Conservation (phyloP, 2,329 filamentous ascomycete species). For the Rhinocladiella mackenziei region DNA sequence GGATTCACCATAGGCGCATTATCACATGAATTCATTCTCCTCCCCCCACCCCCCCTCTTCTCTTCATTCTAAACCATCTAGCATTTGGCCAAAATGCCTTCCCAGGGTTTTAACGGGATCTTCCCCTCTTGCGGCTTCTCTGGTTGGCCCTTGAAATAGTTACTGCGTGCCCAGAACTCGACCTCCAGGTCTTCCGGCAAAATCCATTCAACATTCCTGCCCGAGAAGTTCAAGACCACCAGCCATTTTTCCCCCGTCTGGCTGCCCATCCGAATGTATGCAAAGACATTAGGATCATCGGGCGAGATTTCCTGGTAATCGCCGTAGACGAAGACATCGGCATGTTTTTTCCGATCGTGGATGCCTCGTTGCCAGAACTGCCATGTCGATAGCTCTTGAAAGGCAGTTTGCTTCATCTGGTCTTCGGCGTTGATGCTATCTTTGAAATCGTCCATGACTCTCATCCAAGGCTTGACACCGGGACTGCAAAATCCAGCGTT, state of each 20-base stretch:
- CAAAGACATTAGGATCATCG: constrained; percentile 23
- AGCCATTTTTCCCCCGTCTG: constrained; percentile 21
- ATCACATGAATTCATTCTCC: no score
- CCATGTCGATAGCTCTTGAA: constrained; percentile 26
- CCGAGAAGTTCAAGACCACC: constrained; percentile 30
- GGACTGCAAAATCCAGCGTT: constrained; percentile 29
- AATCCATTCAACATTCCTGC: constrained; percentile 26
- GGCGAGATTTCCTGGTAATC: constrained; percentile 26
- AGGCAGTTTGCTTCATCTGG: constrained; percentile 43
- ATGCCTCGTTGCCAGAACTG: constrained; percentile 31
- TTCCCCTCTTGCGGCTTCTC: constrained; percentile 20
- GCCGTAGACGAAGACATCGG: constrained; percentile 30
- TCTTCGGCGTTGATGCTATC: constrained; percentile 54
- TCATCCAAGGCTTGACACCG: constrained; percentile 54
- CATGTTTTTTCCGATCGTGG: constrained; percentile 26
- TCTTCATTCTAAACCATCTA: constrained; percentile 2
- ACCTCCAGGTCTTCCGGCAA: constrained; percentile 22
- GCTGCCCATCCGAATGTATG: constrained; percentile 21
- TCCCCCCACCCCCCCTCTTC: no score
- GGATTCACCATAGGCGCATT: no score
- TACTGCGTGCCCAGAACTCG: constrained; percentile 26
- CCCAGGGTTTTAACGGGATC: constrained; percentile 26
- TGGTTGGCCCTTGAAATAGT: constrained; percentile 21
- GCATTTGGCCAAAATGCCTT: constrained; percentile 27
- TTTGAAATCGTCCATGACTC: constrained; percentile 53